Percentiles rank a stretch among this genome's conserved stretches.
Evolutionary conservation across 345 rosid species (phyloP).

Genomic region (Rhodamnia rubescens): DNA sequence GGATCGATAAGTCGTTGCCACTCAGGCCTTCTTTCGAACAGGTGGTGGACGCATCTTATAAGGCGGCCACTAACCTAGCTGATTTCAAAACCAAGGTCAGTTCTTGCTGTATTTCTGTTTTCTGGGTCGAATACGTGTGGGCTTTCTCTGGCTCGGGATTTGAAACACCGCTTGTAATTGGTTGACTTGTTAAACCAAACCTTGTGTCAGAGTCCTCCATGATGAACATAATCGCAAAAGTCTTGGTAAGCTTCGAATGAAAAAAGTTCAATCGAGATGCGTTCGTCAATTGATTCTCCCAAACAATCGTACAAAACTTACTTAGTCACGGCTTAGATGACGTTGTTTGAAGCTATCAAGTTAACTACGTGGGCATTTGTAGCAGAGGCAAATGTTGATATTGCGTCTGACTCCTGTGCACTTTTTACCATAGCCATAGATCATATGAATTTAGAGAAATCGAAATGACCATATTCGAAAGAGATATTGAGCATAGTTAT

Average conservation of each 20-base stretch:
- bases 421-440: not conserved
- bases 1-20: conserved; percentile 58
- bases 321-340: not conserved
- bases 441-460: not conserved
- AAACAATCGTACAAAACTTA: not conserved
- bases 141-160: not conserved
- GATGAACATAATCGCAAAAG: not conserved
- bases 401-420: not conserved
- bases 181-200: not conserved
- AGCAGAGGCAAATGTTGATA: not conserved
- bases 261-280: not conserved
- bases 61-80: conserved; percentile 46
- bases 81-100: conserved; percentile 70
- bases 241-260: not conserved
- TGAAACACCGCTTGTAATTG: not conserved
- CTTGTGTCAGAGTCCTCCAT: not conserved
- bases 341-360: not conserved
- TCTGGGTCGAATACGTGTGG: not conserved
- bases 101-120: not conserved
- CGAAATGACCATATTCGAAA: not conserved
- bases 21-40: conserved; percentile 49
- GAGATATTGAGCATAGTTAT: not conserved
- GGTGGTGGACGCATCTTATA: conserved; percentile 39
- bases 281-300: not conserved
- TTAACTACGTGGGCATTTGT: not conserved